A percentile compares a stretch with the other conserved stretches of the same genome.
Evolutionary conservation across 768 basidiomycete genomes (phyloP).

Genomic region (Amanita subjunquillea): DNA sequence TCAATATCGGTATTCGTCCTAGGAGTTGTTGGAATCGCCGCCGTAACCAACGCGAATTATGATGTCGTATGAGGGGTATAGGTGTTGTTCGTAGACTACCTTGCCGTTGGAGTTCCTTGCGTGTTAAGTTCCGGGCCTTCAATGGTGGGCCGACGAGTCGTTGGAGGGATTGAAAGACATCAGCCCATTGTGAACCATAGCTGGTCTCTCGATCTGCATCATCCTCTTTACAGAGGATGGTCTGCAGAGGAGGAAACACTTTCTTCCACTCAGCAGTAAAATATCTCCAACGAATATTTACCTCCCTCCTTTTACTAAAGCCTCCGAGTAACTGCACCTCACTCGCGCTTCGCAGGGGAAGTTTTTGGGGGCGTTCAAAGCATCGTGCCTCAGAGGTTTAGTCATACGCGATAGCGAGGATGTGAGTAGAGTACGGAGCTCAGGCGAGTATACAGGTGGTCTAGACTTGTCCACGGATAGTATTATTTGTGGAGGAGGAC

Average conservation of each 20-base stretch:
- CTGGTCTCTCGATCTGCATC: neutral
- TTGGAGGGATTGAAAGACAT: neutral
- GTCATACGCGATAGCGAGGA: slow-evolving; percentile 34
- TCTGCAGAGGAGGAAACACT: slow-evolving; percentile 49
- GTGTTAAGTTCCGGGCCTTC: neutral
- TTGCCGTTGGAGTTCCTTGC: neutral
- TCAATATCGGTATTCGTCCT: slow-evolving; percentile 46
- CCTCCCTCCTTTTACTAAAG: slow-evolving; percentile 63
- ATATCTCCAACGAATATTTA: slow-evolving; percentile 63
- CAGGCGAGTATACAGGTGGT: slow-evolving; percentile 58
- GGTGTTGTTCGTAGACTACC: neutral
- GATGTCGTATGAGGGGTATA: slow-evolving; percentile 4
- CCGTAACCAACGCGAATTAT: slow-evolving; percentile 38
- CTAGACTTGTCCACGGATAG: slow-evolving; percentile 38
- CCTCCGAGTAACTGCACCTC: slow-evolving; percentile 53
- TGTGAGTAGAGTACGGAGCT: slow-evolving; percentile 52
- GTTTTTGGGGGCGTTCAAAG: slow-evolving; percentile 39
- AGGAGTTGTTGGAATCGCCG: slow-evolving; percentile 53
- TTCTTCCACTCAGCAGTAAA: slow-evolving; percentile 46
- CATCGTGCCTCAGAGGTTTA: slow-evolving; percentile 29
- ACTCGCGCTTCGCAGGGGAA: slow-evolving; percentile 49
- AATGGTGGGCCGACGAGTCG: neutral
- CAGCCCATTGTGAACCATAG: neutral
- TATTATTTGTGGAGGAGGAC: slow-evolving; percentile 38
- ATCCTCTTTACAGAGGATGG: neutral